phyloP scores from a whole-genome alignment of 208 protist species.

The Porcisia hertigi region DNA sequence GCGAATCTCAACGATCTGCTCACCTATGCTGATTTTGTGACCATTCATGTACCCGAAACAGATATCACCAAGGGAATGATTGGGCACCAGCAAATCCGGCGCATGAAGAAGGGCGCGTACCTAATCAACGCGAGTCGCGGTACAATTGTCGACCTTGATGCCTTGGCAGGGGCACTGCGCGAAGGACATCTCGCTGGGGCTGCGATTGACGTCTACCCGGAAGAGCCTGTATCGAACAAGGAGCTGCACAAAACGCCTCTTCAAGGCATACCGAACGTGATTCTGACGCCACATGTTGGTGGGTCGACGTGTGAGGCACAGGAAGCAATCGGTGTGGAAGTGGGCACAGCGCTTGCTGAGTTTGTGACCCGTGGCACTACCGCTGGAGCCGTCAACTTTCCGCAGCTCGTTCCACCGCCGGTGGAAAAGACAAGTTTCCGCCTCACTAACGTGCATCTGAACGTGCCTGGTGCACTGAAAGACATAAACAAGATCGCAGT shows the following conservation, averaged over 20 bases:
- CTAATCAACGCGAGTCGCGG: conserved; percentile 88
- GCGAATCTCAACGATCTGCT: conserved; percentile 78
- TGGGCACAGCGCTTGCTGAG: conserved; percentile 78
- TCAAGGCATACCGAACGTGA: conserved; percentile 90
- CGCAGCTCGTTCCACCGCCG: conserved; percentile 68
- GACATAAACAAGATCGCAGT: conserved; percentile 88
- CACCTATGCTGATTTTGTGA: conserved; percentile 86
- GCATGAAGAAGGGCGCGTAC: conserved; percentile 83
- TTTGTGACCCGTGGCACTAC: conserved; percentile 88
- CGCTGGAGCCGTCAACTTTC: conserved; percentile 92
- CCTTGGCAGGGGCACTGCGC: conserved; percentile 66
- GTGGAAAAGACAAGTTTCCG: conserved; percentile 44
- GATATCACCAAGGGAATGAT: conserved; percentile 83
- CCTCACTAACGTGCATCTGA: conserved; percentile 92
- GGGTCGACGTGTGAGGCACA: conserved; percentile 94
- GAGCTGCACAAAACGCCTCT: conserved; percentile 66
- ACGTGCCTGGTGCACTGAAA: conserved; percentile 91
- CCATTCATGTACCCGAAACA: conserved; percentile 92
- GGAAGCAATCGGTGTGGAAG: conserved; percentile 88
- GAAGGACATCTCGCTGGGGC: conserved; percentile 83
- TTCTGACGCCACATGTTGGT: conserved; percentile 94
- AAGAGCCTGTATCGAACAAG: conserved; percentile 71
- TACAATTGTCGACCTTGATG: conserved; percentile 85
- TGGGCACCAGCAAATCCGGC: conserved; percentile 51
- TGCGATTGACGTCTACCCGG: conserved; percentile 93